phyloP scores from a whole-genome alignment of 352 stramenopile species.

The Globisporangium emineosum region DNA sequence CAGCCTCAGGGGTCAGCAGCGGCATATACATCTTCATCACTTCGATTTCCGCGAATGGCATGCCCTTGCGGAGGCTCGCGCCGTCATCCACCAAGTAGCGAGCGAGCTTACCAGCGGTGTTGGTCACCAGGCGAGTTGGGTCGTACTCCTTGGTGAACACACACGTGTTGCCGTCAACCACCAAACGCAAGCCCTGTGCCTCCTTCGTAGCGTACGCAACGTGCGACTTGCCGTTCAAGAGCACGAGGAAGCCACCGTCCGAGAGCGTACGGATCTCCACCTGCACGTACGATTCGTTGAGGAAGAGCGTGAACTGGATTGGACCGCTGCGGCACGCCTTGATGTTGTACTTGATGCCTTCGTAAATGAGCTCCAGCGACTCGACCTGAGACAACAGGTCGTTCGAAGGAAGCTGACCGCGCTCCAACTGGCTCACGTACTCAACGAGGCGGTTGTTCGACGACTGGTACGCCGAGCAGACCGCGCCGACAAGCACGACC shows the following conservation, averaged over 20 bases:
- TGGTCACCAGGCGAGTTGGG: slow-evolving; percentile 95
- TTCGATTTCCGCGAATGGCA: slow-evolving; percentile 87
- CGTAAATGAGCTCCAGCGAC: slow-evolving; percentile 97
- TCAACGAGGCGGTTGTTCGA: slow-evolving; percentile 71
- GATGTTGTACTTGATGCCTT: slow-evolving; percentile 98
- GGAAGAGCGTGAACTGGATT: slow-evolving; percentile 91
- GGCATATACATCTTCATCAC: slow-evolving; percentile 99
- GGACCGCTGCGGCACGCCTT: slow-evolving; percentile 86
- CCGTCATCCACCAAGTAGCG: slow-evolving; percentile 98
- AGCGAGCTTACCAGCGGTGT: slow-evolving; percentile 99
- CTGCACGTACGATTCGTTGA: slow-evolving; percentile 86
- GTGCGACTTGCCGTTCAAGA: slow-evolving; percentile 95
- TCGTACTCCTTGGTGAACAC: slow-evolving; percentile 99
- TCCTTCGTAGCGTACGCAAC: slow-evolving; percentile 96
- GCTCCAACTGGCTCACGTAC: slow-evolving; percentile 83
- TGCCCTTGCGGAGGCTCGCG: slow-evolving; percentile 79
- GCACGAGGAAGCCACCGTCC: slow-evolving; percentile 98
- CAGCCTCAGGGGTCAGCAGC: slow-evolving; percentile 95
- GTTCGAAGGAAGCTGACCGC: slow-evolving; percentile 90
- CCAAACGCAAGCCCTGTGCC: slow-evolving; percentile 87
- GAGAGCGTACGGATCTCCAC: slow-evolving; percentile 95
- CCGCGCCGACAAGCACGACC: slow-evolving; percentile 87
- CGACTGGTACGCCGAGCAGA: slow-evolving; percentile 79
- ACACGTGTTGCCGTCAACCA: slow-evolving; percentile 94
- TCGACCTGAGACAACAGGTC: slow-evolving; percentile 83